Conservation (phyloP, 2,329 filamentous ascomycete species). For the Dichotomopilus funicola region DNA sequence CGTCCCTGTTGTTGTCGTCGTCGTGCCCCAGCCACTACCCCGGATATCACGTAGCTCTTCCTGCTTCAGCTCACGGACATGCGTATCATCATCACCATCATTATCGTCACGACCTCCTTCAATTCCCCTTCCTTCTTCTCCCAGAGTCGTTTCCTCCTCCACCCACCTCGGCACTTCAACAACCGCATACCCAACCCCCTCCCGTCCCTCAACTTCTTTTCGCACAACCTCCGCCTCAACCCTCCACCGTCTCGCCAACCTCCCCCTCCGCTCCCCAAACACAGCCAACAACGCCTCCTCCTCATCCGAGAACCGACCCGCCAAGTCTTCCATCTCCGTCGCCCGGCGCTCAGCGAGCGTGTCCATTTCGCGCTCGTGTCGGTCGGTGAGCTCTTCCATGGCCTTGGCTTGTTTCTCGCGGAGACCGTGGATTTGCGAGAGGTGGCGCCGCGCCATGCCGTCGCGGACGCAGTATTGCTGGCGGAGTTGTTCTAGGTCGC, state of each 20-base stretch:
- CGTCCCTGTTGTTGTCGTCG: too few species aligned
- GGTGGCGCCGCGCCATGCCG: constrained; percentile 52
- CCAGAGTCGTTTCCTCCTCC: background rate
- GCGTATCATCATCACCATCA: background rate
- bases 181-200: constrained; percentile 37
- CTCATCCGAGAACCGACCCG: too few species aligned
- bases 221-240: constrained; percentile 39
- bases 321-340: too few species aligned
- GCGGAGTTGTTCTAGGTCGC: constrained; percentile 51
- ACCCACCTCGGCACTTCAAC: constrained; percentile 34
- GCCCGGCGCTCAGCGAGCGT: constrained; percentile 41
- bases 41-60: too few species aligned
- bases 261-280: too few species aligned
- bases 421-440: constrained; percentile 58
- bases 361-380: constrained; percentile 45
- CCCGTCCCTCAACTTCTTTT: constrained; percentile 43
- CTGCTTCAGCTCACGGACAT: too few species aligned
- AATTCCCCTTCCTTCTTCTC: background rate
- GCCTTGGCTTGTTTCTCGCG: constrained; percentile 57
- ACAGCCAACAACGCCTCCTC: too few species aligned
- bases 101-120: background rate
- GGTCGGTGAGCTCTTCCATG: constrained; percentile 51
- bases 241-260: too few species aligned
- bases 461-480: constrained; percentile 57
- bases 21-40: too few species aligned